Base-by-base conservation (phyloP, 306 rosid genomes). In the Comarum palustre region DNA sequence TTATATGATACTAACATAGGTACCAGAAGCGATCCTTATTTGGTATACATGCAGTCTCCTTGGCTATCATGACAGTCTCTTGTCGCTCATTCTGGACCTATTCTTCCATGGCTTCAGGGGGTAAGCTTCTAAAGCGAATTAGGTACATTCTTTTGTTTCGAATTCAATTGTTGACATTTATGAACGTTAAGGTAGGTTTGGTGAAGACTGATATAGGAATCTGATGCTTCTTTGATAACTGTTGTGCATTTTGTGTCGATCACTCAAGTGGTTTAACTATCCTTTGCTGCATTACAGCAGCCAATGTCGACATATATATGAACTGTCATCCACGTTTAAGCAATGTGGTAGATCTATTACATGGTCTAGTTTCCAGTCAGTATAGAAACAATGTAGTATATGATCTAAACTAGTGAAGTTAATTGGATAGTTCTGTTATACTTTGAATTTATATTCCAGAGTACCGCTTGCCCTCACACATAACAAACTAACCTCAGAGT, bases 51-150 rank as follows among this genome's bases (percentile, higher is more conserved):
- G 90, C 90, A 79, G 84, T 78, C 86, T 81, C 86, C 82, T 86
- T 83, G 90, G 90, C 87, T 86, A 83, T 4, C 84, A 32, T 76
- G 78, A 83, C 90, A 12, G 81, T 75, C 83, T 66, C 82, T 78
- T 76, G 10, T 83, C 77, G 67, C 79, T 76, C 90, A 78, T 83
- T 85, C 78, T 24, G 76, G 82, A 78, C 82, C 80, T 78, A 58
- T 43, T 66, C 84, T 79, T 86, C 83, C 82, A 32, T 38, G 16
- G 57, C 67, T 61, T 9, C 24, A 15, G 22, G 24, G 29, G 19
- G 29, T 25, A 25, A 25, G 63, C 12, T 57, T 14, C 4, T 60
- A 6, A 16, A 59, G 5, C 36, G 14, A 32, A 8, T 14, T 3
- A 71, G 76, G 81, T 77, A 39, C 20, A 14, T 34, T 22, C n/a